Percentiles rank a stretch among this genome's conserved stretches.
These are phyloP conservation scores for Calonectria leucothoes DNA, from an alignment of 2,329 filamentous ascomycete genomes.

Conservation along the genomic window DNA sequence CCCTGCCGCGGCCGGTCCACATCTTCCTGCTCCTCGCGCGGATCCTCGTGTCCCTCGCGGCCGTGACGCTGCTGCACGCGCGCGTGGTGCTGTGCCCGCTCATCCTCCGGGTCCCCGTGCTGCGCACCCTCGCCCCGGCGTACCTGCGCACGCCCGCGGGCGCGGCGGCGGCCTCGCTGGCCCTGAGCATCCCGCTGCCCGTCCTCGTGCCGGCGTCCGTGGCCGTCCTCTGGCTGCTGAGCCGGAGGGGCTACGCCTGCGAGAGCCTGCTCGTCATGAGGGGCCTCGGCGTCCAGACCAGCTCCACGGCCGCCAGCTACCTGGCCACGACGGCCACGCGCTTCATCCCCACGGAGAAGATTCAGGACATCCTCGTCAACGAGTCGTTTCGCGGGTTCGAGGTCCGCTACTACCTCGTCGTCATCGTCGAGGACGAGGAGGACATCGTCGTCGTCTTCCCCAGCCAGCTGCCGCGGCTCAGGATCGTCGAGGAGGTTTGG, in stretches of 20 bases:
- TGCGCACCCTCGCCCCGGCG: conserved; percentile 48
- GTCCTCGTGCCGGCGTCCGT: conserved; percentile 52
- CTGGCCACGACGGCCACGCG: conserved; percentile 62
- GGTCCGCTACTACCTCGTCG: conserved; percentile 87
- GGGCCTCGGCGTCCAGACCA: conserved; percentile 91
- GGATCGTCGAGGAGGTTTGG: conserved; percentile 90
- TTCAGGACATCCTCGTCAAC: conserved; percentile 93
- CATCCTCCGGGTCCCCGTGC: conserved; percentile 30
- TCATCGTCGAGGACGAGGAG: conserved; percentile 89
- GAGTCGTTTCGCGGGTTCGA: conserved; percentile 95
- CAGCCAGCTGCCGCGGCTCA: conserved; percentile 76
- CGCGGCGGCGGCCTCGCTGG: conserved; percentile 45
- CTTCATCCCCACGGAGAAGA: conserved; percentile 89
- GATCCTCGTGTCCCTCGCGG: conserved; percentile 55
- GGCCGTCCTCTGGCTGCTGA: conserved; percentile 55
- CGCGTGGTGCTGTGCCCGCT: conserved; percentile 54
- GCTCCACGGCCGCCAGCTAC: conserved; percentile 71
- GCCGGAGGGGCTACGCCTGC: conserved; percentile 65
- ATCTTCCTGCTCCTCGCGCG: conserved; percentile 56
- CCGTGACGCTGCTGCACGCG: conserved; percentile 63
- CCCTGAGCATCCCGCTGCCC: conserved; percentile 51
- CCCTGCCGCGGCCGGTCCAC: conserved; percentile 59
- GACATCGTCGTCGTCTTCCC: conserved; percentile 97
- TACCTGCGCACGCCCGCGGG: conserved; percentile 47
- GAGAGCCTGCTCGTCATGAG: conserved; percentile 91